Evolutionary conservation across 2,329 filamentous ascomycete genomes (phyloP), one percentile per base, ranked within the genome.

Genomic region (Mycosphaerella sp.): DNA sequence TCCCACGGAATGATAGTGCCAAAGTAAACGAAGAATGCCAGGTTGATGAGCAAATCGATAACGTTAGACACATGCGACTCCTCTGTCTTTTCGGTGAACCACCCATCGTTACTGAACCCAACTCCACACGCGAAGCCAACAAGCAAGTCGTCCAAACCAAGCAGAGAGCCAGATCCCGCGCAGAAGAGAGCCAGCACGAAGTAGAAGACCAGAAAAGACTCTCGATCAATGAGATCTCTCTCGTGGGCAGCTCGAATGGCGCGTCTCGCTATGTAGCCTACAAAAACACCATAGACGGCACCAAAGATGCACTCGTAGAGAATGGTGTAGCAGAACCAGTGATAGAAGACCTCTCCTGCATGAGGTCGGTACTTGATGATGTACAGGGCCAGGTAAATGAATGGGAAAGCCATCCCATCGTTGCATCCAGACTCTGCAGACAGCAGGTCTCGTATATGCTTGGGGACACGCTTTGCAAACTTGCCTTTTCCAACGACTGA

Each of bases 51-150:
- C 68, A 98, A 72, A 75, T 98, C 93, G 65, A 98, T 98, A 67
- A 98, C 93, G 81, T 98, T 97, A 69, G 91, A 97, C 8, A 98
- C 93, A 68, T 97, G 93, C 0, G 93, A 91, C 70, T 98, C 93
- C 67, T 98, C 93, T 0, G 93, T 98, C 76, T 96, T 96, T 66
- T 96, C 87, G 13, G 87, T 87, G 64, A 98, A 98, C 93, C 93
- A 98, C 59, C 93, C 93, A 66, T 98, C 93, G 69, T 98, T 98
- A 62, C 90, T 96, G 75, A 98, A 98, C 49, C 93, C 93, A n/a
- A 98, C 93, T 52, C 93, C 93, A 49, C 87, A 89, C 12, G 91
- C 85, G 64, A 98, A 98, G 35, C 93, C 93, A 35, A 98, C 88
- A 3, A 98, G 80, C 44, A 98, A 73, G 69, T 98, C 93, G 68